Evolutionary conservation across 208 protist genomes (phyloP).

Genomic region (Trypanosoma vivax): DNA sequence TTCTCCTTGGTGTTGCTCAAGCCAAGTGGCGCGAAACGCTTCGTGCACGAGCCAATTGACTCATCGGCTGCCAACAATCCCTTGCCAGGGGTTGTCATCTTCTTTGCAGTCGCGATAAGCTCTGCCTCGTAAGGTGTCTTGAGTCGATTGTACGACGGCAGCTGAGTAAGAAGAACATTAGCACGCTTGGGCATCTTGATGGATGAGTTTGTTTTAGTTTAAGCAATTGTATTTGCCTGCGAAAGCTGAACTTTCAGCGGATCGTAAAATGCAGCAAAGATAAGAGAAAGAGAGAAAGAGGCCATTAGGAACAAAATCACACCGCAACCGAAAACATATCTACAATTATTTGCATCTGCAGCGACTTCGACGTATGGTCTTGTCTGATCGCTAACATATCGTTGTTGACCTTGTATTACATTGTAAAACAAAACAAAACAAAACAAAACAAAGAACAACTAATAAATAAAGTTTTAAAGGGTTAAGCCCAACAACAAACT

Average conservation of each 20-base stretch:
- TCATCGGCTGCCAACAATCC: conserved; percentile 97
- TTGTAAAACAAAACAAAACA: background rate
- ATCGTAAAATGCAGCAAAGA: no score
- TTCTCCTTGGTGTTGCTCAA: conserved; percentile 93
- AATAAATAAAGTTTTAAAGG: background rate
- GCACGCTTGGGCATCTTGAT: conserved; percentile 62
- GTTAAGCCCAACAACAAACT: background rate
- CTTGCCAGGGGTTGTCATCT: conserved; percentile 87
- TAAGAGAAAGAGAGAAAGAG: no score
- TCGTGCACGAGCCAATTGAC: conserved; percentile 92
- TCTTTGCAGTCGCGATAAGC: conserved; percentile 55
- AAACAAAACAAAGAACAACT: conserved; percentile 9
- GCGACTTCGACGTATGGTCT: no score
- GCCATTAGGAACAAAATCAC: no score
- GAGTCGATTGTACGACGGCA: conserved; percentile 76
- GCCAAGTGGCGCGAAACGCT: conserved; percentile 92
- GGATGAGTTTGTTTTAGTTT: no score
- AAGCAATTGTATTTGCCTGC: no score
- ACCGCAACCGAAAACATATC: no score
- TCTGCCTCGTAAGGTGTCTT: conserved; percentile 75
- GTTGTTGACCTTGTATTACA: background rate
- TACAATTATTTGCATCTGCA: no score
- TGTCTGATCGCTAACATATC: no score
- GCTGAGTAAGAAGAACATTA: conserved; percentile 67
- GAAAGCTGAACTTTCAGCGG: no score